Percentiles rank a stretch among this genome's conserved stretches.
Evolutionary conservation across 768 basidiomycete genomes (phyloP).

Genomic region (Austroboletus eburneus): DNA sequence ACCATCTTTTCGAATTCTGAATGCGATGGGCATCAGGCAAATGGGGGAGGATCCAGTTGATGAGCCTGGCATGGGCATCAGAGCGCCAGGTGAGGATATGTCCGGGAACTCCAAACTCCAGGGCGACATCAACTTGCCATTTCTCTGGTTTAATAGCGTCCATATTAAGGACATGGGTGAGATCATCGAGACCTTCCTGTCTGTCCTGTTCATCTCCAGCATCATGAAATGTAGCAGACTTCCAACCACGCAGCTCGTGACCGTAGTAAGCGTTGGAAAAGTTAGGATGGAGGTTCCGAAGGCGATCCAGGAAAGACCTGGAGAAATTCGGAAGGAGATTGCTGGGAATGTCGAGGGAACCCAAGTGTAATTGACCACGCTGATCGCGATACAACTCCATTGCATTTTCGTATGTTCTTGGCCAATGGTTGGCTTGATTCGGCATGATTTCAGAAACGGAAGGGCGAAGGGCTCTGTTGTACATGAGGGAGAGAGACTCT

Average conservation of each 20-base stretch:
- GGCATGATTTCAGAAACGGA: not conserved
- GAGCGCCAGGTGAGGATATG: not conserved
- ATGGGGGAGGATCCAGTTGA: not conserved
- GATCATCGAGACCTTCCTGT: not conserved
- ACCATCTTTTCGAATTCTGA: not conserved
- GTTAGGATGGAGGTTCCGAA: not conserved
- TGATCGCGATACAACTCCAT: not conserved
- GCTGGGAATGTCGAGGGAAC: not conserved
- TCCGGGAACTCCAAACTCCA: not conserved
- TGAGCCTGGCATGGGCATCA: not conserved
- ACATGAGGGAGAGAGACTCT: not conserved
- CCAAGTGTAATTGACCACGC: not conserved
- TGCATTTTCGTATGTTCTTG: not conserved
- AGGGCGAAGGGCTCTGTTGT: not conserved
- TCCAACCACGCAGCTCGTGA: not conserved
- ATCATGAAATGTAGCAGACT: not conserved
- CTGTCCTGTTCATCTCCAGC: not conserved
- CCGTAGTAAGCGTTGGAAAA: not conserved
- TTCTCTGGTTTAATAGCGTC: not conserved
- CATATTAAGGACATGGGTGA: not conserved
- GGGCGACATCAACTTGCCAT: not conserved
- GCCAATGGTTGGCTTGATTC: not conserved
- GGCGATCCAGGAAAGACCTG: not conserved
- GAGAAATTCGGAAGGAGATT: not conserved
- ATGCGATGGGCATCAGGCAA: not conserved